Conservation (phyloP, 148 eudicot genomes). For the Drosera capensis region DNA sequence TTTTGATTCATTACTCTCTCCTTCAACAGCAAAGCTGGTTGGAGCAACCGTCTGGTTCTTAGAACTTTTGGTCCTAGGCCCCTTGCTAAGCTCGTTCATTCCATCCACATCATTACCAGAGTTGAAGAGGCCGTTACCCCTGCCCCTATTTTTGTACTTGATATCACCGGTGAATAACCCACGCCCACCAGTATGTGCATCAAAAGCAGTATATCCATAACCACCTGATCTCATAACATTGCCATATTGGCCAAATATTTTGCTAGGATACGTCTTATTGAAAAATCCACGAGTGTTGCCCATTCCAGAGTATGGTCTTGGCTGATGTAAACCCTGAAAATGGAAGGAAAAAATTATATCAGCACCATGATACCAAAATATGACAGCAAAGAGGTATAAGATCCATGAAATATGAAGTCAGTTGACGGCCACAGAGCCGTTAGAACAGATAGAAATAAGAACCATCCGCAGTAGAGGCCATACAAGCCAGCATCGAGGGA, state of each 20-base stretch:
- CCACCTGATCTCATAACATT: conserved; percentile 25
- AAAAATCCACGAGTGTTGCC: conserved; percentile 27
- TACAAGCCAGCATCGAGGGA: no score
- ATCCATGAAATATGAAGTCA: no score
- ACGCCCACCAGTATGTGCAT: conserved; percentile 24
- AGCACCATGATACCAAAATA: no score
- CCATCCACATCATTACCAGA: conserved; percentile 48
- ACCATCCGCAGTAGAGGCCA: no score
- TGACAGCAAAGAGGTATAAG: no score
- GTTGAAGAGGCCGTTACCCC: conserved; percentile 29
- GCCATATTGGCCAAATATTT: conserved; percentile 36
- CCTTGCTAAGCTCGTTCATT: conserved; percentile 58
- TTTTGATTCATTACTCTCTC: conserved; percentile 21
- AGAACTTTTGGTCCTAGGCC: conserved; percentile 39
- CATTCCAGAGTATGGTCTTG: conserved; percentile 34
- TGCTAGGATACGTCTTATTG: conserved; percentile 43
- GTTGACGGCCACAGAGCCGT: no score
- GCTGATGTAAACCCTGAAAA: conserved; percentile 40
- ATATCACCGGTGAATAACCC: conserved; percentile 31
- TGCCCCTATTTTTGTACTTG: conserved; percentile 41
- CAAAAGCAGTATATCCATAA: conserved; percentile 31
- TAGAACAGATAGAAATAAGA: no score
- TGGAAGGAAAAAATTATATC: no score
- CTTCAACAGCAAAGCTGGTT: conserved; percentile 28
- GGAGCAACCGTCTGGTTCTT: conserved; percentile 33